These are phyloP conservation scores for Eucalyptus tenuipes DNA, from an alignment of 345 rosid species.

Conservation along the genomic window DNA sequence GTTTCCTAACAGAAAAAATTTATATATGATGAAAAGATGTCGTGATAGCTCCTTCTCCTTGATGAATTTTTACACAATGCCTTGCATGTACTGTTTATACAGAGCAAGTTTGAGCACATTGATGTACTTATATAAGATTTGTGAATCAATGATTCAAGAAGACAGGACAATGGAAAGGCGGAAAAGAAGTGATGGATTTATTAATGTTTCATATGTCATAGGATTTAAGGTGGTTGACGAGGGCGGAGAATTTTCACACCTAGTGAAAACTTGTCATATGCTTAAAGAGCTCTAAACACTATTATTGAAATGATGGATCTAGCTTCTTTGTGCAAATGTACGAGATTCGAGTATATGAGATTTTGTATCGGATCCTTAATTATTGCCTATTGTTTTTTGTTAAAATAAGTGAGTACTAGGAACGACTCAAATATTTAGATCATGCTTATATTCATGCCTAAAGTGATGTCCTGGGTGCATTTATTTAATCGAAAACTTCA, in stretches of 20 bases:
- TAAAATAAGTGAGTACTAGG: background rate
- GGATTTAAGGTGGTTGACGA: background rate
- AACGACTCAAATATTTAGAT: background rate
- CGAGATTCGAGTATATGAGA: background rate
- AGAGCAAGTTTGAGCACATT: background rate
- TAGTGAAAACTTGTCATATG: background rate
- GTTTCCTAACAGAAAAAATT: background rate
- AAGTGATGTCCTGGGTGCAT: background rate
- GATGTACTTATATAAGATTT: background rate
- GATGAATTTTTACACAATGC: background rate
- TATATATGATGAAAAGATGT: too few relatives aligned
- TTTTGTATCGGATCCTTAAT: background rate
- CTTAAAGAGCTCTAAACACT: background rate
- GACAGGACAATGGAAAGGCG: background rate
- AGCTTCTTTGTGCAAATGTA: background rate
- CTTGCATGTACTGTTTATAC: background rate
- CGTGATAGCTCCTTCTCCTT: background rate
- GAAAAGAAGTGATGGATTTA: background rate
- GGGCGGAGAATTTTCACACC: background rate
- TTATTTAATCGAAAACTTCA: background rate
- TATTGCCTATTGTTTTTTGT: background rate
- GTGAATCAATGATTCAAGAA: background rate
- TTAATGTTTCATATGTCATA: background rate
- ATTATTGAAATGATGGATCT: background rate
- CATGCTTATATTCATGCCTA: background rate